Percentiles rank a stretch among this genome's conserved stretches.
These are phyloP conservation scores for Carallia pectinifolia DNA, from an alignment of 345 rosid genomes.

Conservation along the genomic window DNA sequence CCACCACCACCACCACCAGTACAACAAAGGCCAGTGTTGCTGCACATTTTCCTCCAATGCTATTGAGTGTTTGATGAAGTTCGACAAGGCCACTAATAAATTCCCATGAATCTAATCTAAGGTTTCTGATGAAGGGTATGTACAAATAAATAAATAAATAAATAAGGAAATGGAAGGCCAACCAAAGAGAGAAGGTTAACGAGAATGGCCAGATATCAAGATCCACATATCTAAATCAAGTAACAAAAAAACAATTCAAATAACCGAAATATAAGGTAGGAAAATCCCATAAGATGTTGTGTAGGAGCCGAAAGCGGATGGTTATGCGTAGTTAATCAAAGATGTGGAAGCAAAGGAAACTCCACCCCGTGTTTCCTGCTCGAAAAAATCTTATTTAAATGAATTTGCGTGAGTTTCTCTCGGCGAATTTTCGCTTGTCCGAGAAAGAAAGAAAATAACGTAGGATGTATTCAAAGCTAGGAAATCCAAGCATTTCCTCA, in stretches of 20 bases:
- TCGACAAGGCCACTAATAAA: slow-evolving; percentile 1
- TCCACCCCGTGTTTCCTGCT: slow-evolving; percentile 49
- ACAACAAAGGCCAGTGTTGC: slow-evolving; percentile 33
- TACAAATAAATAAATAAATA: slow-evolving; percentile 1
- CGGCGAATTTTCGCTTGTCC: slow-evolving; percentile 20
- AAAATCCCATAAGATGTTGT: slow-evolving; percentile 43
- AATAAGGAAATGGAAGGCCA: slow-evolving; percentile 14
- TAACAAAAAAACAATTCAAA: slow-evolving; percentile 44
- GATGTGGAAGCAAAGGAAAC: slow-evolving; percentile 38
- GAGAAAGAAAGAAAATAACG: slow-evolving; percentile 12
- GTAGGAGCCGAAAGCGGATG: slow-evolving; percentile 50
- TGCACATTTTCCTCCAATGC: slow-evolving; percentile 39
- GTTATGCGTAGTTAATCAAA: slow-evolving; percentile 33
- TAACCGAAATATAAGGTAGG: slow-evolving; percentile 50
- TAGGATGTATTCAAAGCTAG: slow-evolving; percentile 1
- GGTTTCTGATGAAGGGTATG: no score
- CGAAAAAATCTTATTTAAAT: slow-evolving; percentile 26
- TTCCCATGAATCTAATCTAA: slow-evolving; percentile 17
- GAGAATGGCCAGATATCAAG: slow-evolving; percentile 37
- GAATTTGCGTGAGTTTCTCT: slow-evolving; percentile 36
- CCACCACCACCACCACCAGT: slow-evolving; percentile 25
- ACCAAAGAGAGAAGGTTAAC: slow-evolving; percentile 16
- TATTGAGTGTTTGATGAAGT: no score
- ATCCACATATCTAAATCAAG: slow-evolving; percentile 37
- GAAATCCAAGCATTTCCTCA: slow-evolving; percentile 14